Conservation (phyloP, 345 rosid genomes). For the Trapa bicornis region DNA sequence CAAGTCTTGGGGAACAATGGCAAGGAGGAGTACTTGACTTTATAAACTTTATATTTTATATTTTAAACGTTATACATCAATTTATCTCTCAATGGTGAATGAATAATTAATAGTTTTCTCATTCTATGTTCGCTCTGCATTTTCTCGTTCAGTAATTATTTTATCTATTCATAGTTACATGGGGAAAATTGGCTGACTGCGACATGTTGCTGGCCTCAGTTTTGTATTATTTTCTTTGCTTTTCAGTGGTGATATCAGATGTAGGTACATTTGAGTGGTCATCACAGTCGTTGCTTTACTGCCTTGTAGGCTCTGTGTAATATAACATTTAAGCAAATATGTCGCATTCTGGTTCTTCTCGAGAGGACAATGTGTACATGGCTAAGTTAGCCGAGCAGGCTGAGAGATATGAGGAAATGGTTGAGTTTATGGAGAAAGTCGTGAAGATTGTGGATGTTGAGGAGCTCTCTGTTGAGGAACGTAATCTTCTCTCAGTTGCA, state of each 20-base stretch:
- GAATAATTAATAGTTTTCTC: too few relatives aligned
- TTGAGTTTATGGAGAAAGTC: constrained; percentile 93
- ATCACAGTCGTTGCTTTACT: background rate
- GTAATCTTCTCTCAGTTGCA: constrained; percentile 91
- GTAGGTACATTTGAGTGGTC: background rate
- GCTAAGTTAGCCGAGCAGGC: constrained; percentile 98
- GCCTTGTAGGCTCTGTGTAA: background rate
- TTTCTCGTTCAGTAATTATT: too few relatives aligned
- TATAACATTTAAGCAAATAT: background rate
- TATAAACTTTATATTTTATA: too few relatives aligned
- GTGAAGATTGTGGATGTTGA: constrained; percentile 67
- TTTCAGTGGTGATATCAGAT: background rate
- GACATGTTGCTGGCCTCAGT: background rate
- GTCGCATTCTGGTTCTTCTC: constrained; percentile 10
- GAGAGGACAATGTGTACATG: constrained; percentile 88
- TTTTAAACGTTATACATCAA: too few relatives aligned
- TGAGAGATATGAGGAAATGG: constrained; percentile 98
- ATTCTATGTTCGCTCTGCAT: too few relatives aligned
- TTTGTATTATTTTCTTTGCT: background rate
- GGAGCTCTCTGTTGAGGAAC: constrained; percentile 89
- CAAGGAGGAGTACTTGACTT: too few relatives aligned
- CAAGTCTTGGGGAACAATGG: too few relatives aligned
- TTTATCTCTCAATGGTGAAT: too few relatives aligned
- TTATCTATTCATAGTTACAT: too few relatives aligned
- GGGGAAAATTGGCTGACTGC: background rate